Conservation (phyloP, 768 basidiomycete genomes). For the Phaffia tasmanica region DNA sequence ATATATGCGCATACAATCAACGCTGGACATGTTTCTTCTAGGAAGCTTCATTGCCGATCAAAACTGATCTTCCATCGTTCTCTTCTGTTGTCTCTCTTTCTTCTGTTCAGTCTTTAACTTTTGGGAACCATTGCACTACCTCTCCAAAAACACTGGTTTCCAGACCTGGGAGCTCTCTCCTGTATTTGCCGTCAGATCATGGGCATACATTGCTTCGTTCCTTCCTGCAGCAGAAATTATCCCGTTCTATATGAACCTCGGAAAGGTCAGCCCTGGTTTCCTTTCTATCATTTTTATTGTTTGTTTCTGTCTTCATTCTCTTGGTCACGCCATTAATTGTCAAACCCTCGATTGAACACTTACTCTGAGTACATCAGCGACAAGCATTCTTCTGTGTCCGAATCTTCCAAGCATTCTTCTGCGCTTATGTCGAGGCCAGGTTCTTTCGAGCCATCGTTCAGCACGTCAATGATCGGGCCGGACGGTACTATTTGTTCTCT, state of each 20-base stretch:
- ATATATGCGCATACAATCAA: neutral
- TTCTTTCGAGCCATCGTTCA: constrained; percentile 72
- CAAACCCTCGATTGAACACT: neutral
- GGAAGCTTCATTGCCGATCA: too few species aligned
- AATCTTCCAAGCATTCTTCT: constrained; percentile 61
- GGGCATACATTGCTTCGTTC: constrained; percentile 83
- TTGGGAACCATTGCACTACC: constrained; percentile 94
- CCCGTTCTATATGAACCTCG: constrained; percentile 41
- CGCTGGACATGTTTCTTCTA: constrained; percentile 1
- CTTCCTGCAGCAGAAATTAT: constrained; percentile 49
- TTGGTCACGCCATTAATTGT: neutral
- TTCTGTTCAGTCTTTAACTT: constrained; percentile 76
- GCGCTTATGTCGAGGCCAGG: constrained; percentile 62
- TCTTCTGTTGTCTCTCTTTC: constrained; percentile 17
- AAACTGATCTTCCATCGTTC: constrained; percentile 5
- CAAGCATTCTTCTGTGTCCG: constrained; percentile 81
- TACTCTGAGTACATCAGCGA: constrained; percentile 45
- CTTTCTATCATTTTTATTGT: neutral
- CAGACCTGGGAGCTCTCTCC: constrained; percentile 98
- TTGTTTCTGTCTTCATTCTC: neutral
- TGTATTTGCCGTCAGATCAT: constrained; percentile 79
- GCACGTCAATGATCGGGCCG: constrained; percentile 75
- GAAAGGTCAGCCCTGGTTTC: constrained; percentile 51
- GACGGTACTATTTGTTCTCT: constrained; percentile 85
- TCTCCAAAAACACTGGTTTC: constrained; percentile 74